Evolutionary conservation across 106 monocot genomes (phyloP).

Genomic region (Hemerocallis citrina): DNA sequence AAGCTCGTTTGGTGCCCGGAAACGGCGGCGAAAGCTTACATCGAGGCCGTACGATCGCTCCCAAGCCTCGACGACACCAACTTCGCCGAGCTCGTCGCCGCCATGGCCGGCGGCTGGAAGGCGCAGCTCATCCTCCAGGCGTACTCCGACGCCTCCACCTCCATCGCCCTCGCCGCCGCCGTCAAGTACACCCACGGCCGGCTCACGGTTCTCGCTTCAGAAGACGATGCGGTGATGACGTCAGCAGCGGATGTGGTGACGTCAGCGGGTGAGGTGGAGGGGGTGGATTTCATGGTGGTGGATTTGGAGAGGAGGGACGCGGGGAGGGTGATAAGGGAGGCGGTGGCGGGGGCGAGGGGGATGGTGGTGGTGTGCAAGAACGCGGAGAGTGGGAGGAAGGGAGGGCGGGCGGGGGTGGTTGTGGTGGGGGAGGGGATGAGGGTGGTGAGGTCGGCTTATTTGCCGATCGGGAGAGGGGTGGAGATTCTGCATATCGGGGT

Average conservation of each 20-base stretch:
- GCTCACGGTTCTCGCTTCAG: constrained; percentile 18
- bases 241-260: constrained; percentile 26
- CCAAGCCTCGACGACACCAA: constrained; percentile 15
- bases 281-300: constrained; percentile 70
- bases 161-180: constrained; percentile 32
- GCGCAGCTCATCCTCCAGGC: constrained; percentile 56
- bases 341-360: constrained; percentile 47
- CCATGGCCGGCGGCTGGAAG: constrained; percentile 89
- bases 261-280: constrained; percentile 22
- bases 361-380: constrained; percentile 63
- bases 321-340: constrained; percentile 30
- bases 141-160: constrained; percentile 17
- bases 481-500: constrained; percentile 83
- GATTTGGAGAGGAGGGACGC: constrained; percentile 54
- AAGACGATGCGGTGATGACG: background rate
- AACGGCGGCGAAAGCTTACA: constrained; percentile 63
- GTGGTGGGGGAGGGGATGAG: constrained; percentile 31
- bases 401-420: constrained; percentile 7
- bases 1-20: constrained; percentile 94
- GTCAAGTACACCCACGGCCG: constrained; percentile 41
- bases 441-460: constrained; percentile 55
- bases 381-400: constrained; percentile 4
- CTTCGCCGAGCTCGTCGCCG: constrained; percentile 71
- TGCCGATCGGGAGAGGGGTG: constrained; percentile 63
- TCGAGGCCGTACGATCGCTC: constrained; percentile 51